Evolutionary conservation across 306 rosid genomes (phyloP), one percentile per base, ranked within the genome.

Genomic region (Spatholobus suberectus): DNA sequence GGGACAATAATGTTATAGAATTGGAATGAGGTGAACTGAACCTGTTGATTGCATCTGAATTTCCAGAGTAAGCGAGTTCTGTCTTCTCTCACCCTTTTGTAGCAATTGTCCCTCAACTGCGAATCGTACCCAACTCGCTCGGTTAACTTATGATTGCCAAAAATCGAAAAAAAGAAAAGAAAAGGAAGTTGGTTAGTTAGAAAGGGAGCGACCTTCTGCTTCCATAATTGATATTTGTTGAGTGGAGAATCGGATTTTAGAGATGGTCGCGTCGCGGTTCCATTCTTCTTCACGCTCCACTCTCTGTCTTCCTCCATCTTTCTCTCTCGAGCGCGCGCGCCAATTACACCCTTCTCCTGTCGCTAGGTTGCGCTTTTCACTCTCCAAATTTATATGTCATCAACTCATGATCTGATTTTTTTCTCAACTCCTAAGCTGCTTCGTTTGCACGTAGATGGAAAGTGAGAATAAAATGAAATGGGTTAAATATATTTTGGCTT

Each of bases 61-160:
- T 93, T 91, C 97, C 98, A 92, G 55, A 94, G 93, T 79, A 94
- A 81, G 54, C 90, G 96, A 37, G 54, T 88, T 85, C 98, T 77
- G 49, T 92, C 95, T 26, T 93, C 88, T 90, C 90, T 86, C 10
- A 89, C 94, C 82, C 97, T 87, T 76, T 86, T 85, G 90, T 66
- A 90, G 85, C 98, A 94, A 78, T 89, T 92, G 23, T 94, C 97
- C 72, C 94, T 88, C 58, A 94, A 78, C 98, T 94, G 61, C 23
- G 11, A 29, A 66, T 18, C 46, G 8, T 8, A 20, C 14, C 18
- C 47, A 14, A 37, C 13, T 5, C 7, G 40, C 13, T 5, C 7
- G 40, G 11, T 27, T 63, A 62, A 32, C 44, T n/a, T 17, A n/a
- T 7, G 44, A 29, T 62, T 29, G 0, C 12, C 9, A 14, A 13